A percentile compares a stretch with the other conserved stretches of the same genome.
phyloP scores from a whole-genome alignment of 164 flowering plant genomes.

The Pachysandra terminalis region DNA sequence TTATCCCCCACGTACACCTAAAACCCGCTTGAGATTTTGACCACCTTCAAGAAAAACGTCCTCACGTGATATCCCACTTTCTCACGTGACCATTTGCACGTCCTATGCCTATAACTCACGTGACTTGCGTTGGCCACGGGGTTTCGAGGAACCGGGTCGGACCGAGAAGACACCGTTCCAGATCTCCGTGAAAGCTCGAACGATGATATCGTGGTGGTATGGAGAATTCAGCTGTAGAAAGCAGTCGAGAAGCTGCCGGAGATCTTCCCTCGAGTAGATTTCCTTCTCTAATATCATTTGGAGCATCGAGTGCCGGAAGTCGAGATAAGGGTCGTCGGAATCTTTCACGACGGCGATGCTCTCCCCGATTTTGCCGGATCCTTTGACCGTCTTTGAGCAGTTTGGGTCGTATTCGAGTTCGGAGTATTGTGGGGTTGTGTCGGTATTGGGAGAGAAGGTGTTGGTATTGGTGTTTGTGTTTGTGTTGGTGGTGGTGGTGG shows the following conservation, averaged over 20 bases:
- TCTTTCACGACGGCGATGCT: conserved; percentile 67
- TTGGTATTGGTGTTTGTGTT: conserved; percentile 8
- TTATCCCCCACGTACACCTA: conserved; percentile 16
- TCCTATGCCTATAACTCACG: conserved; percentile 21
- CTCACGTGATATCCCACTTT: background rate
- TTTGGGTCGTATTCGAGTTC: conserved; percentile 19
- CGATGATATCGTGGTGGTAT: conserved; percentile 45
- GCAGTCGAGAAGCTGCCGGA: conserved; percentile 57
- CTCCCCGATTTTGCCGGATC: conserved; percentile 28
- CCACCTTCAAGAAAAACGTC: too few species aligned
- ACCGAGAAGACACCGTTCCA: conserved; percentile 43
- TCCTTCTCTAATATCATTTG: conserved; percentile 70
- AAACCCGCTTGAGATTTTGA: background rate
- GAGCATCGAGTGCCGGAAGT: conserved; percentile 66
- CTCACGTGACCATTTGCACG: conserved; percentile 16
- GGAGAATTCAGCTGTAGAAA: conserved; percentile 61
- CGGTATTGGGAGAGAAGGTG: conserved; percentile 19
- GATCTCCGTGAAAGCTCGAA: conserved; percentile 58
- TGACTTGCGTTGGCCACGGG: conserved; percentile 13
- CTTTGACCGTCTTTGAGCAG: conserved; percentile 13
- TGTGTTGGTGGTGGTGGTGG: too few species aligned
- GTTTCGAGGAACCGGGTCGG: conserved; percentile 11
- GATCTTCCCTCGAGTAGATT: conserved; percentile 48
- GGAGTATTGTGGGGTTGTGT: conserved; percentile 6
- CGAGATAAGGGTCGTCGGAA: conserved; percentile 61